phyloP scores from a whole-genome alignment of 345 rosid genomes.

The Iberis pinnata region DNA sequence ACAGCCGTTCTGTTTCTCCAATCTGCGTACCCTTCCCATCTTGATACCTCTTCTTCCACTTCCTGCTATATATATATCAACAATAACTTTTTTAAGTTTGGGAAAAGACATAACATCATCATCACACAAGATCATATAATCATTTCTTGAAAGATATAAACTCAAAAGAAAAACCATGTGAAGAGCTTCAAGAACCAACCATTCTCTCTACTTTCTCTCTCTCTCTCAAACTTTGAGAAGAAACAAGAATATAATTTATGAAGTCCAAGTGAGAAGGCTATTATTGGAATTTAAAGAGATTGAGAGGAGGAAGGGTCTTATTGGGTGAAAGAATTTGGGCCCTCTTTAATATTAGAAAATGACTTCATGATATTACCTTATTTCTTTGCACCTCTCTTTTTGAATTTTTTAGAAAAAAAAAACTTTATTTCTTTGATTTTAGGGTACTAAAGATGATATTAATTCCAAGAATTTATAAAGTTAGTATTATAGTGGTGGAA shows the following conservation, averaged over 20 bases:
- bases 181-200: slow-evolving; percentile 52
- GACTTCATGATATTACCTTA: slow-evolving; percentile 34
- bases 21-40: slow-evolving; percentile 78
- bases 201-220: slow-evolving; percentile 38
- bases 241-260: slow-evolving; percentile 8
- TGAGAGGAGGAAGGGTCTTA: slow-evolving; percentile 24
- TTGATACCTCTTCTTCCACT: slow-evolving; percentile 32
- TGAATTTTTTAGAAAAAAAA: background rate
- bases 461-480: slow-evolving; percentile 27
- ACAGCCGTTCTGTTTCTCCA: slow-evolving; percentile 64
- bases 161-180: background rate
- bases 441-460: slow-evolving; percentile 22
- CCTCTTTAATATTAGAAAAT: slow-evolving; percentile 38
- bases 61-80: slow-evolving; percentile 35
- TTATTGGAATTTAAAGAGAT: slow-evolving; percentile 41
- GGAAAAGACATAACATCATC: slow-evolving; percentile 8
- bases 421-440: slow-evolving; percentile 23
- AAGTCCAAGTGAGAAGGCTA: slow-evolving; percentile 31
- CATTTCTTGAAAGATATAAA: slow-evolving; percentile 12
- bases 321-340: slow-evolving; percentile 37
- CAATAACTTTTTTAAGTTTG: slow-evolving; percentile 12
- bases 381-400: background rate
- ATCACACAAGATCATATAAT: slow-evolving; percentile 15
- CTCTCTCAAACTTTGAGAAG: slow-evolving; percentile 31
- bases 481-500: slow-evolving; percentile 31